Evolutionary conservation across 306 rosid genomes (phyloP), one percentile per base, ranked within the genome.

Genomic region (Pyrus pyrifolia): DNA sequence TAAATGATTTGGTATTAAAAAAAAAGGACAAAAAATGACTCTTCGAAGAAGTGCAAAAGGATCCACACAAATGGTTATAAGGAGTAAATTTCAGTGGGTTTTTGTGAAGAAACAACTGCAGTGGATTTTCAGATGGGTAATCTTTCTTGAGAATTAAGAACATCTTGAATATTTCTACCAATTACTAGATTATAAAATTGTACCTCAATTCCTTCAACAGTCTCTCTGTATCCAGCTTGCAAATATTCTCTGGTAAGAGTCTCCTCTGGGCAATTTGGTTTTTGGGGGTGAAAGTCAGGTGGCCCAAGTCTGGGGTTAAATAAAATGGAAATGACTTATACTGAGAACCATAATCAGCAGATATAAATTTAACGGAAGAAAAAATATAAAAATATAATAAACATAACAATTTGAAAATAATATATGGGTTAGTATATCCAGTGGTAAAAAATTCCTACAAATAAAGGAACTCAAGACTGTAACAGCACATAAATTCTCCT

Each of bases 141-240:
- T 8, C 18, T 29, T 17, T 63, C 29, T 22, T 31, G 70, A 31
- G 22, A 45, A 60, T 30, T 44, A 70, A 22, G 40, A 45, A 61
- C 59, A 38, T 55, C 35, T 27, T 38, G 9, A 15, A 64, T 38
- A 17, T 31, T 55, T 23, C 30, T 4, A 15, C 21, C 30, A 6
- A 49, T 45, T 49, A 61, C 45, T 42, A 19, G 27, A 52, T 61
- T 49, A 33, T 15, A 66, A 61, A 57, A 76, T 46, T 67, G 70
- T 76, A 93, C 98, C 97, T 93, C 97, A 69, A 94, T 87, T 68
- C 98, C 97, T 78, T 94, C 98, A 71, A 90, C 87, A 17, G 96
- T 94, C 82, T 91, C 98, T 83, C 76, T 88, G 73, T 91, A 94
- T 85, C 98, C 98, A 68, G 79, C 55, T 75, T 72, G 94, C 83